Conservation (phyloP, 768 basidiomycete species). For the Auriscalpium microsporum region DNA sequence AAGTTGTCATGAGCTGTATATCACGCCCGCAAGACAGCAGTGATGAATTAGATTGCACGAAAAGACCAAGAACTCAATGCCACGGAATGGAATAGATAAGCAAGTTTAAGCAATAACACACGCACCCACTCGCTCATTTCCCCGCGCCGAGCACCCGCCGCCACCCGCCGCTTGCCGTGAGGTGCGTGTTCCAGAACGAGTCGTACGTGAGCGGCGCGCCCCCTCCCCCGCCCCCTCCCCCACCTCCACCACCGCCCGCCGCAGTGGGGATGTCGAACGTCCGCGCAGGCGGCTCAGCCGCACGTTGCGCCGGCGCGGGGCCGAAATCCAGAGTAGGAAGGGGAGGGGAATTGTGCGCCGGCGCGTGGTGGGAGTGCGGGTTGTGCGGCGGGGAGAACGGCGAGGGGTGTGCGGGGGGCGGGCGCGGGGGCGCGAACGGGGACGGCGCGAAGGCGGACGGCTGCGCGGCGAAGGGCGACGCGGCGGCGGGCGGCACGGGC, state of each 20-base stretch:
- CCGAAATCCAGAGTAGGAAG: not conserved
- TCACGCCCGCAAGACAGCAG: too few species aligned
- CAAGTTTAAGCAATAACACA: too few species aligned
- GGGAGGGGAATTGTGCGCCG: not conserved
- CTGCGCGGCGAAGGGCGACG: not conserved
- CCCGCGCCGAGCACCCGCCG: slow-evolving; percentile 1
- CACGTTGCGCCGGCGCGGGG: not conserved
- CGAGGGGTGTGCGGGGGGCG: not conserved
- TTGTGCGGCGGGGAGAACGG: not conserved
- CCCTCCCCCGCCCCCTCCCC: not conserved
- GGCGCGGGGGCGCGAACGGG: not conserved
- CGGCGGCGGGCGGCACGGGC: not conserved
- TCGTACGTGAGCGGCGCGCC: slow-evolving; percentile 14
- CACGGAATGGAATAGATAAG: too few species aligned
- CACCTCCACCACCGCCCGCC: not conserved
- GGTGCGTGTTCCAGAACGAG: slow-evolving; percentile 16
- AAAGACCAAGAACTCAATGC: too few species aligned
- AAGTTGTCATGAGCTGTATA: too few species aligned
- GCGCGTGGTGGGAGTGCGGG: not conserved
- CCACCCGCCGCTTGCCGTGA: slow-evolving; percentile 6
- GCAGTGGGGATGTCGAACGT: slow-evolving; percentile 15
- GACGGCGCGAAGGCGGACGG: not conserved
- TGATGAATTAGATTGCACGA: too few species aligned
- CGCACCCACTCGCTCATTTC: too few species aligned
- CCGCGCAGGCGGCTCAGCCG: not conserved